These are phyloP conservation scores for Magnolia kwangsiensis DNA, from an alignment of 164 flowering plant species.

Conservation along the genomic window DNA sequence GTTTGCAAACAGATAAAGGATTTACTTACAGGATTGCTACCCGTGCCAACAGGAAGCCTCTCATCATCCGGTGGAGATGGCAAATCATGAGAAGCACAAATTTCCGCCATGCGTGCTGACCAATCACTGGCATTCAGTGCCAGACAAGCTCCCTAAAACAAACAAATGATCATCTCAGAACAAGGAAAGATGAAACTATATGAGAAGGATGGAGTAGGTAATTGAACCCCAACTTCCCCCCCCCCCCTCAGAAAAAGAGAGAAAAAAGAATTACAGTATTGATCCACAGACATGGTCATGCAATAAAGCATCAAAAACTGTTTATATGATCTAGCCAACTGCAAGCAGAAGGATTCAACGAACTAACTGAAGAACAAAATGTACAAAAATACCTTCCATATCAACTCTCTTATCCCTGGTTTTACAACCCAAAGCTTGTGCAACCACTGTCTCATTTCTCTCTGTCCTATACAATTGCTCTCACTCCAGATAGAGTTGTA, in stretches of 20 bases:
- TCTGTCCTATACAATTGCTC: conserved; percentile 74
- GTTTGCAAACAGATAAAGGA: background rate
- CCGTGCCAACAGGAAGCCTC: conserved; percentile 90
- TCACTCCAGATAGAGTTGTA: conserved; percentile 76
- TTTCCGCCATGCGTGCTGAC: conserved; percentile 47
- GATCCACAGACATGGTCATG: background rate
- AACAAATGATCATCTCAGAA: conserved; percentile 11
- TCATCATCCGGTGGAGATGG: conserved; percentile 64
- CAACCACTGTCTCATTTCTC: conserved; percentile 90
- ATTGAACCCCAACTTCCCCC: too few species aligned
- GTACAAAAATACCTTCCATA: conserved; percentile 79
- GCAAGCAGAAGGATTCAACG: background rate
- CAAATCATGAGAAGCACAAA: conserved; percentile 61
- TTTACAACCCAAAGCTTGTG: conserved; percentile 79
- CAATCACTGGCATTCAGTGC: conserved; percentile 74
- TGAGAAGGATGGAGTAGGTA: background rate
- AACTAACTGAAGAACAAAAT: background rate
- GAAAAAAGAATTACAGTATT: background rate
- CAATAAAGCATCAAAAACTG: background rate
- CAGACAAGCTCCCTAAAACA: conserved; percentile 76
- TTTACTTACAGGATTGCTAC: conserved; percentile 94
- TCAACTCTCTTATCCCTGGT: conserved; percentile 65
- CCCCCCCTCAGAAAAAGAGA: too few species aligned
- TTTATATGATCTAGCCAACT: background rate
- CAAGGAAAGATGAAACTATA: background rate